Evolutionary conservation across 169 alveolate species (phyloP), one percentile per base, ranked within the genome.

Genomic region (Plasmodium blacklocki): DNA sequence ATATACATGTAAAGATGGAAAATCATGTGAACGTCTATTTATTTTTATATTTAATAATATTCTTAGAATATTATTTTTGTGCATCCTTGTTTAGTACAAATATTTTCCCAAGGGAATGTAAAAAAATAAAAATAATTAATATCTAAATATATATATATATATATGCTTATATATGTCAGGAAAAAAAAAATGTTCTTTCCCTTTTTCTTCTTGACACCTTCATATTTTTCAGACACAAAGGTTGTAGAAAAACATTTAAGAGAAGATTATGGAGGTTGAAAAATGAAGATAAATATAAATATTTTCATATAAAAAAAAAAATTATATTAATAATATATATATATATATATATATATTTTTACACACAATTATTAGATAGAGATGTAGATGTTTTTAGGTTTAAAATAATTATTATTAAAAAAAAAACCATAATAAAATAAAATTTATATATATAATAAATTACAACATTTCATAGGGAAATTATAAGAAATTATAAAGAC

Each of bases 341-440:
- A 7, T 64, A 32, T 32, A 21, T 7, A 62, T 19, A 54, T 43
- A 21, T 8, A 21, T 66, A 15, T 4, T 19, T 75, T 67, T 29
- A 15, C 62, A n/a, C 49, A 12, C 43, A 15, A 12, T 15, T 63
- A 49, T 50, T 78, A 78, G 89, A 78, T 29, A 78, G 76, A 23
- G 89, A 78, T 32, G 89, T 78, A 5, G 72, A 63, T 63, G 89
- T 78, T 66, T 78, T 78, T 63, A 78, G 89, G 89, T 78, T 56
- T 49, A 49, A 78, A 3, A 56, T 32, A 45, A 26, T 26, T 26
- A 26, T 26, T 26, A 26, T 26, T 26, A 26, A 26, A 71, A 66
- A 39, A 60, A 2, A 49, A 18, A 32, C 8, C 18, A 15, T 2
- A 52, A 54, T 5, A 26, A 23, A 49, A 49, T 45, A 45, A 70